Evolutionary conservation across 495 filamentous ascomycete genomes (phyloP), one percentile per base, ranked within the genome.

Genomic region (Annulohypoxylon bovei): DNA sequence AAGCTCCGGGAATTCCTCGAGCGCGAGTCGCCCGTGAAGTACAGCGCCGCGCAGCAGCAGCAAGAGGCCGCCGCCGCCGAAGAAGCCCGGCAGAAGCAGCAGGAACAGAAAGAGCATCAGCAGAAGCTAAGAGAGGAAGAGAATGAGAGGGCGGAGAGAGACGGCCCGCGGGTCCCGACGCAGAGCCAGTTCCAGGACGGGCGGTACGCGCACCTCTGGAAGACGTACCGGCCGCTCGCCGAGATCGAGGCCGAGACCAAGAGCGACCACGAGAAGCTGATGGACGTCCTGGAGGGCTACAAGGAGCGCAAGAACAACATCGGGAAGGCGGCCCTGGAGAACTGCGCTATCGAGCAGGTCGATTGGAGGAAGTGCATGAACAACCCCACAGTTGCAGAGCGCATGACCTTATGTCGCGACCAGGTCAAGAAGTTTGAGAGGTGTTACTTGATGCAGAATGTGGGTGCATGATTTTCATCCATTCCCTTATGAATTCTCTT

Each of bases 171-270:
- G 6, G 76, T 83, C 14, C 82, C 81, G 11, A 65, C 67, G 4
- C 67, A 80, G 63, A 80, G 78, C 76, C 73, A 83, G 67, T 82
- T 83, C 86, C 72, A 78, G 63, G 95, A 98, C 80, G 94, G 93
- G 66, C 92, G 95, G 64, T 98, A 98, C 78, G 93, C 94, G 49
- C 87, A 97, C 82, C 85, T 99, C 30, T 99, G 95, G 95, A 91
- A 90, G 77, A 91, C 87, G 47, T 98, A 99, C 86, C 83, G 86
- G 56, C 87, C 94, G 1, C 87, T 88, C 8, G 68, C 78, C 2
- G 83, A 87, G 23, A 79, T 93, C 52, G 89, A 96, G 64, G 81
- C 82, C 23, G 83, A 86, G 35, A 78, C 76, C 28, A 91, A 91
- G 74, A 88, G 88, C 30, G 88, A 94, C 44, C 86, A 91, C 75